Base-by-base conservation (phyloP, 352 stramenopile genomes). In the Phytopythium boreale region DNA sequence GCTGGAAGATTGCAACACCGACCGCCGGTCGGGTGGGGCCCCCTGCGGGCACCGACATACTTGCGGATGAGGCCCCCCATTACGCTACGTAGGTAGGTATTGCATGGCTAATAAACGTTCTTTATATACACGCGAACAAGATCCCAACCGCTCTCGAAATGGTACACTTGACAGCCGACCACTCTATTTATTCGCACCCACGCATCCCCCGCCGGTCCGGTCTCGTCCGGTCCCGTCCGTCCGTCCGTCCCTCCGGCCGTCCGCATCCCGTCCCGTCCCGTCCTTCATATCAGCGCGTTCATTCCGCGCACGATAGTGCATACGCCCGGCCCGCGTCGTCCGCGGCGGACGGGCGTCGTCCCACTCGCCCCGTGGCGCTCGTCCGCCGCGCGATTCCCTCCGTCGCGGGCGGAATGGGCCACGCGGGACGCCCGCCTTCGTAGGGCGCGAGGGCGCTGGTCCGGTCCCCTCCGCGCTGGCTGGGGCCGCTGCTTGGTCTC, bases 331-430 rank as follows among this genome's bases (percentile, higher is more conserved):
- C 39, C 1, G 2, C 15, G 1, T 14, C 11, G 2, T 17, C 75
- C 63, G 26, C 24, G 2, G 19, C 34, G 20, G 29, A 41, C 50
- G 4, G 60, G 64, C 73, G 66, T 71, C 59, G 69, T 59, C 64
- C 63, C 69, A 69, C 66, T 79, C 69, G 73, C 74, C 71, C 74
- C n/a, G n/a, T n/a, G n/a, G 66, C 71, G 73, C 63, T 58, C 67
- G 66, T 70, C 63, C 71, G 69, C 72, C 66, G 53, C 53, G 31
- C 37, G 31, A 60, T 47, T 27, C 31, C 31, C 14, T 68, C 68
- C 58, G 62, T 74, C 64, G 53, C 66, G 61, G 59, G 52, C 56
- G 63, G 50, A 31, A 29, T 39, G 39, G 64, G 43, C 20, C 49
- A 59, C 24, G 26, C 49, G 49, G 49, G 24, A 71, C 71, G 68